Base-by-base conservation (phyloP, 345 rosid species). In the Gossypium sturtianum region DNA sequence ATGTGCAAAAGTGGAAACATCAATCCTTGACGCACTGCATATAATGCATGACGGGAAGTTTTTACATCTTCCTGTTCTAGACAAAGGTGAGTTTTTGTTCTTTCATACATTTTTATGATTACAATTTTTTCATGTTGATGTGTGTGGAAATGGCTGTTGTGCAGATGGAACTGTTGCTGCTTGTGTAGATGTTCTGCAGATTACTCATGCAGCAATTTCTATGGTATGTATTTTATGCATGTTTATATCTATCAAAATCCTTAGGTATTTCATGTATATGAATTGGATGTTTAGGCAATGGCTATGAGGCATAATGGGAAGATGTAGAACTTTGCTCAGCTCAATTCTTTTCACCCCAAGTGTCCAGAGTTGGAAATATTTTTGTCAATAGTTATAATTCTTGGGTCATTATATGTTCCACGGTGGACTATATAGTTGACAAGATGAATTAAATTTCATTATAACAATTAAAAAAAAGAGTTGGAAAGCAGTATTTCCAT, bases 1-100 rank as follows among this genome's bases (percentile, higher is more conserved):
- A 82, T 89, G 91, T 80, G 98, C 84, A 9, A 84, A 84, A 11
- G 10, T 96, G 15, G 99, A 93, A 75, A 89, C 93, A 13, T 86
- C 97, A 19, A 89, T 93, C 73, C 93, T 96, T 38, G 99, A 96
- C 17, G 98, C 98, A 16, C 83, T 93, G 86, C 99, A 93, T 77
- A 74, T 83, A 68, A 96, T 93, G 99, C 98, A 96, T 80, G 98
- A 91, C 43, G 98, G 98, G 59, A 96, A 96, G 85, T 93, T 96
- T 78, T 83, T 96, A 67, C 99, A 96, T 84, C 98, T 96, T 76
- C 99, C 99, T 1, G 91, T 96, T 38, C 25, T 91, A 41, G 97
- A 91, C 75, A 91, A 85, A 85, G 94, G 97, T 89, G 52, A 67
- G 79, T 66, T 47, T 38, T 71, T 19, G 69, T 45, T 76, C 51